Conservation (phyloP, 345 rosid species). For the Eucalyptus cloeziana region DNA sequence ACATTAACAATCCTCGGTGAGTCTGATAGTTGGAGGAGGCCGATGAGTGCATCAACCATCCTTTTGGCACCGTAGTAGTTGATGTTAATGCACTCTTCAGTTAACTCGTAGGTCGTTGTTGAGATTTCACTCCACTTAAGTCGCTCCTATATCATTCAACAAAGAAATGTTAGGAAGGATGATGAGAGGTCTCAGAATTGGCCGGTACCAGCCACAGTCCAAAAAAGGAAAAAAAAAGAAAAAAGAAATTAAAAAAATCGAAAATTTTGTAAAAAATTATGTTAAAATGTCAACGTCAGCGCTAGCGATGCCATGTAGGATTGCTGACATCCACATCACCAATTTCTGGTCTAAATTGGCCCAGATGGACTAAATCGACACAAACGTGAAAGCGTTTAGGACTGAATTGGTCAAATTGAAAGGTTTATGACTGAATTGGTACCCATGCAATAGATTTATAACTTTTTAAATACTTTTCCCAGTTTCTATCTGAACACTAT, state of each 20-base stretch:
- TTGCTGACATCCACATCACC: too few relatives aligned
- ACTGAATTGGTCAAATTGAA: too few relatives aligned
- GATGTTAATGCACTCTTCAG: conserved; percentile 3
- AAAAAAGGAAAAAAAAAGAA: too few relatives aligned
- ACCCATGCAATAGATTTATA: too few relatives aligned
- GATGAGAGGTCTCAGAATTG: background rate
- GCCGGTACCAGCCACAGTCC: too few relatives aligned
- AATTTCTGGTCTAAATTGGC: too few relatives aligned
- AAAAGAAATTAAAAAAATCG: too few relatives aligned
- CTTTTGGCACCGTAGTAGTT: conserved; percentile 8
- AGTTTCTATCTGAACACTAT: background rate
- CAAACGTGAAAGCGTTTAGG: too few relatives aligned
- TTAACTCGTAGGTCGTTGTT: background rate
- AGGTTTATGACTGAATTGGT: fast-evolving
- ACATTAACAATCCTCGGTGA: conserved; percentile 17
- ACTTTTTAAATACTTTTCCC: too few relatives aligned
- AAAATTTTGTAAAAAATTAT: too few relatives aligned
- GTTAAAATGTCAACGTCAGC: fast-evolving
- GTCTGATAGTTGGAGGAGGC: conserved; percentile 13
- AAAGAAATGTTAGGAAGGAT: background rate
- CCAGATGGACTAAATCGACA: too few relatives aligned
- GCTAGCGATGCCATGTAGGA: too few relatives aligned
- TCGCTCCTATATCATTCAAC: background rate
- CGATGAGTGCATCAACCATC: conserved; percentile 3
- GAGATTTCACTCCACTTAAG: conserved; percentile 2